Percentiles rank a stretch among this genome's conserved stretches.
phyloP scores from a whole-genome alignment of 352 stramenopile species.

The Globisporangium canariense region DNA sequence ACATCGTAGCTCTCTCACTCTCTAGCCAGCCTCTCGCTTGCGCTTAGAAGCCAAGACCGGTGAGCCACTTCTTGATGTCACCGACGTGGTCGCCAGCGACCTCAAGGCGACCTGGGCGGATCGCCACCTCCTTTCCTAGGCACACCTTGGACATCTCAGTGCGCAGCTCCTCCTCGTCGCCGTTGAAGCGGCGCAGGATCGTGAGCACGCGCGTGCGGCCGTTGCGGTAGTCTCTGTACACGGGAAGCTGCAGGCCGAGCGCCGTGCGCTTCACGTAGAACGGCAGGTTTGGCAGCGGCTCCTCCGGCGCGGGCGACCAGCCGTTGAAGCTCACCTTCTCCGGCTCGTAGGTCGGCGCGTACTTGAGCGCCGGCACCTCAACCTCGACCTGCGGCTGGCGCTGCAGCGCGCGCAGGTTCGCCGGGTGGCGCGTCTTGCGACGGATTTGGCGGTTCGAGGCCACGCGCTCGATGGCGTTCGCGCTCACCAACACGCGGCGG shows the following conservation, averaged over 20 bases:
- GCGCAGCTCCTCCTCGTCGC: slow-evolving; percentile 72
- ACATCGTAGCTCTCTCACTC: slow-evolving; percentile 6
- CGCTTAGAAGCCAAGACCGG: slow-evolving; percentile 75
- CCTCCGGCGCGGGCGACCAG: slow-evolving; percentile 73
- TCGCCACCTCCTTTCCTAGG: slow-evolving; percentile 62
- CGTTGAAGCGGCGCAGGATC: slow-evolving; percentile 78
- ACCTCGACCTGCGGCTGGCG: slow-evolving; percentile 50
- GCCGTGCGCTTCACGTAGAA: slow-evolving; percentile 84
- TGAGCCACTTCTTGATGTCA: slow-evolving; percentile 83
- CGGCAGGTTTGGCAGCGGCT: slow-evolving; percentile 55
- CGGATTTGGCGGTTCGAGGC: slow-evolving; percentile 85
- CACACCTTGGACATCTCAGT: slow-evolving; percentile 87
- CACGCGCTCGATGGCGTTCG: slow-evolving; percentile 56
- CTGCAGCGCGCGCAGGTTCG: slow-evolving; percentile 61
- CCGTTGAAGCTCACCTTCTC: slow-evolving; percentile 87
- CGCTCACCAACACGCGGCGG: slow-evolving; percentile 50
- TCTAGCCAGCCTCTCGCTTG: not conserved
- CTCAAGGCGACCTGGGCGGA: slow-evolving; percentile 71
- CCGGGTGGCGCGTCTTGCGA: slow-evolving; percentile 74
- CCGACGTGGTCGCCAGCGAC: slow-evolving; percentile 68
- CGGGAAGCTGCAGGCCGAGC: slow-evolving; percentile 71
- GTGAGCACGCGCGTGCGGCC: slow-evolving; percentile 85
- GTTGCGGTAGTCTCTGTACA: slow-evolving; percentile 86
- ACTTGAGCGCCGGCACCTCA: slow-evolving; percentile 75
- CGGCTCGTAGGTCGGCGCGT: slow-evolving; percentile 74